A percentile compares a stretch with the other conserved stretches of the same genome.
phyloP scores from a whole-genome alignment of 2,329 filamentous ascomycete genomes.

The Talaromyces piceae region DNA sequence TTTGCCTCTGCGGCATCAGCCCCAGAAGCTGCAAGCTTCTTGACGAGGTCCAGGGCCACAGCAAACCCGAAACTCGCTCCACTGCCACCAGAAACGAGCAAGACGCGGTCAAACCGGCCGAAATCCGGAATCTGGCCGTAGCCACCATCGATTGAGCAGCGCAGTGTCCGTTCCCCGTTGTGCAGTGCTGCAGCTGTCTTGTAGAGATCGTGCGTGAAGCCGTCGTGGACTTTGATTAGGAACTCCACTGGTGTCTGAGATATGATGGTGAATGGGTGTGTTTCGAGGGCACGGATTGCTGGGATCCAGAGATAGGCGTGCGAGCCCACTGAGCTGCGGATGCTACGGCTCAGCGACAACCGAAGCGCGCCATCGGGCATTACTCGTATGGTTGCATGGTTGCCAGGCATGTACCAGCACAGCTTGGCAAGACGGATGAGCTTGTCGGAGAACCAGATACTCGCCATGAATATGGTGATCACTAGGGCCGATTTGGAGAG shows the following conservation, averaged over 20 bases:
- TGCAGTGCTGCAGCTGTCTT: background rate
- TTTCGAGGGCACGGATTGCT: background rate
- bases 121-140: background rate
- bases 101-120: background rate
- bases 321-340: background rate
- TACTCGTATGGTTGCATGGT: background rate
- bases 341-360: background rate
- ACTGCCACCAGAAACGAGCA: background rate
- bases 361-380: background rate
- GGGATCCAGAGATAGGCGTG: background rate
- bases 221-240: background rate
- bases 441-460: conserved; percentile 10
- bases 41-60: background rate
- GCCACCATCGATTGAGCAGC: background rate
- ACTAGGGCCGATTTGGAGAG: conserved; percentile 8
- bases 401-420: conserved; percentile 11
- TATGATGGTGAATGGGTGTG: background rate
- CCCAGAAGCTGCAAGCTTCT: background rate
- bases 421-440: conserved; percentile 9
- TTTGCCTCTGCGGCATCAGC: background rate
- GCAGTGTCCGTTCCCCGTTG: background rate
- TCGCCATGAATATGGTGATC: conserved; percentile 11
- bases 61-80: background rate
- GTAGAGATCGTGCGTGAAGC: background rate
- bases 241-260: background rate